Percentiles rank a stretch among this genome's conserved stretches.
Evolutionary conservation across 176 grass and related monocot species (phyloP).

Genomic region (Pharus latifolius): DNA sequence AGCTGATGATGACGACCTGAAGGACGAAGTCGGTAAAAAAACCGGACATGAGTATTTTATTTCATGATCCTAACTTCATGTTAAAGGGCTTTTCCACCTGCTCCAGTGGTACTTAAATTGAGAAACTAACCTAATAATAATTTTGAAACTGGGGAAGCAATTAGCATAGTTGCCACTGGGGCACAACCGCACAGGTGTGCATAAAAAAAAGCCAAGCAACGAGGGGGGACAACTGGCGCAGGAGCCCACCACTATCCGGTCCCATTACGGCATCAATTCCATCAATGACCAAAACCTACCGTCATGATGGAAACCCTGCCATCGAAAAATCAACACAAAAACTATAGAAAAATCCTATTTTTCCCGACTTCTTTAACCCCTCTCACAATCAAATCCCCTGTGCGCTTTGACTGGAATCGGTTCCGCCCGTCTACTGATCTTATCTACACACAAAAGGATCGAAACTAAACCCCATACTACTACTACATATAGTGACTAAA

Average conservation of each 20-base stretch:
- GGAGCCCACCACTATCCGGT: slow-evolving; percentile 34
- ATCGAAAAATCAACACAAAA: neutral
- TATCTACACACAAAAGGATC: neutral
- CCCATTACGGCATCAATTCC: slow-evolving; percentile 28
- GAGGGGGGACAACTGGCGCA: neutral
- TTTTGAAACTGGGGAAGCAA: slow-evolving; percentile 1
- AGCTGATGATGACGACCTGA: too few relatives aligned
- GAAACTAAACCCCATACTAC: neutral
- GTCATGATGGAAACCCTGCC: slow-evolving; percentile 24
- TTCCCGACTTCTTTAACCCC: neutral
- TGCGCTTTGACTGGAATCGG: neutral
- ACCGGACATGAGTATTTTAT: neutral
- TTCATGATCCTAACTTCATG: neutral
- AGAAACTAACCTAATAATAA: neutral
- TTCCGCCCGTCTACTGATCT: neutral
- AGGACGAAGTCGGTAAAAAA: neutral
- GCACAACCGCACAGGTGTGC: neutral
- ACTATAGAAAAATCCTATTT: neutral
- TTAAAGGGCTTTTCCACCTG: neutral
- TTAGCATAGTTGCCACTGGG: neutral
- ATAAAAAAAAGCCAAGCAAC: slow-evolving; percentile 7
- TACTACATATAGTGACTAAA: neutral
- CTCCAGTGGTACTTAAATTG: neutral
- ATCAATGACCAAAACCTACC: slow-evolving; percentile 22
- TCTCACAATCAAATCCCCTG: neutral